Evolutionary conservation across 2,329 filamentous ascomycete species (phyloP).

Genomic region (Colletotrichum karsti): DNA sequence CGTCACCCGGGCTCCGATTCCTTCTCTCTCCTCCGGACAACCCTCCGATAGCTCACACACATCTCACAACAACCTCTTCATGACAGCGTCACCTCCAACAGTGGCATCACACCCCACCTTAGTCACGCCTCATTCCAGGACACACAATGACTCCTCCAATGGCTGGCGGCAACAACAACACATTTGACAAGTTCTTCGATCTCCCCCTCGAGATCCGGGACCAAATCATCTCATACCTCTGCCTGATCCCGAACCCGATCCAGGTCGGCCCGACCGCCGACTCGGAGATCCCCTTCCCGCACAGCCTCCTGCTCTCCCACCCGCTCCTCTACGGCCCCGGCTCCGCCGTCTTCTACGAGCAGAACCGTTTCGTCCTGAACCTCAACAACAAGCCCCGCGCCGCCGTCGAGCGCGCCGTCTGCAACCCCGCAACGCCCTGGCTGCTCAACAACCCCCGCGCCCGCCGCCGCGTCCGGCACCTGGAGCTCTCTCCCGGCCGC

Average conservation of each 20-base stretch:
- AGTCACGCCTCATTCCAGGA: background rate
- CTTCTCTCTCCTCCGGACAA: background rate
- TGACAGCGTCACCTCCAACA: too few relatives aligned
- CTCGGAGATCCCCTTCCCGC: conserved; percentile 24
- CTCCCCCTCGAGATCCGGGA: conserved; percentile 38
- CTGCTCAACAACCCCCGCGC: conserved; percentile 24
- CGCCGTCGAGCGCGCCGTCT: conserved; percentile 16
- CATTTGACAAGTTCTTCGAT: conserved; percentile 37
- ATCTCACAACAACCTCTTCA: too few relatives aligned
- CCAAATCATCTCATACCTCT: conserved; percentile 35
- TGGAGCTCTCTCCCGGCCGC: conserved; percentile 32
- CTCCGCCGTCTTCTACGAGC: conserved; percentile 36
- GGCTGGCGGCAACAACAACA: background rate
- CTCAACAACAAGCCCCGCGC: conserved; percentile 19
- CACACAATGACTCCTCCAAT: background rate
- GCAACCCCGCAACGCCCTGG: conserved; percentile 9
- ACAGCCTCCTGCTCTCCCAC: conserved; percentile 34
- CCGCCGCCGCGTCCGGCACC: conserved; percentile 31
- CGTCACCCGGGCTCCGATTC: conserved; percentile 1
- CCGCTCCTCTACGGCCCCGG: conserved; percentile 33
- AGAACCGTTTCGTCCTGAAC: conserved; percentile 36
- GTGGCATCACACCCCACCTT: background rate
- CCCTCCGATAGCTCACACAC: background rate
- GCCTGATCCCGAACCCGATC: conserved; percentile 32
- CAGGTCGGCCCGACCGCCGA: conserved; percentile 27